A percentile compares a stretch with the other conserved stretches of the same genome.
These are phyloP conservation scores for Penicillium sp. DNA, from an alignment of 2,329 filamentous ascomycete genomes.

Conservation along the genomic window DNA sequence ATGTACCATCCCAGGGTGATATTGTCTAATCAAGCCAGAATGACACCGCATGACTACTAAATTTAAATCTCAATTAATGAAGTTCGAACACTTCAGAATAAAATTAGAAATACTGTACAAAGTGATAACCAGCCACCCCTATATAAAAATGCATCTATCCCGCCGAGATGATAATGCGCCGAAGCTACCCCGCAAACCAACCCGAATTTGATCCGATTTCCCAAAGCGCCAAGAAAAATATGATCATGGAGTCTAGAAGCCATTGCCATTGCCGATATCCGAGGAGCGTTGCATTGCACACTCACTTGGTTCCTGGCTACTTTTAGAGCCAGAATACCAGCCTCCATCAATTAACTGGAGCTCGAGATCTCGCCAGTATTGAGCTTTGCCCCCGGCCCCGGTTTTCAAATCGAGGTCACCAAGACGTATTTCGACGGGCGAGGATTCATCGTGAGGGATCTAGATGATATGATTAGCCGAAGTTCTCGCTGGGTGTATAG, in stretches of 20 bases:
- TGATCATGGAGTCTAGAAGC: background rate
- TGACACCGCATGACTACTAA: background rate
- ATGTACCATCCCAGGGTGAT: no score
- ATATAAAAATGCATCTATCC: background rate
- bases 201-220: background rate
- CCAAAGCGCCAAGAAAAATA: background rate
- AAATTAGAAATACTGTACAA: background rate
- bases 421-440: constrained; percentile 56
- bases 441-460: constrained; percentile 39
- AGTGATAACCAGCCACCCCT: background rate
- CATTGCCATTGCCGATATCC: background rate
- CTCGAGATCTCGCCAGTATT: constrained; percentile 71
- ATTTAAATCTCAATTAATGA: background rate
- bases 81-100: no score
- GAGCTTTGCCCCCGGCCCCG: constrained; percentile 63
- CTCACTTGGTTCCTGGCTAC: constrained; percentile 31
- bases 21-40: background rate
- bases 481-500: background rate
- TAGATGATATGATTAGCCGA: constrained; percentile 16
- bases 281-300: constrained; percentile 30
- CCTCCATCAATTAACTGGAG: constrained; percentile 65
- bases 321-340: constrained; percentile 63
- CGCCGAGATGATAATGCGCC: background rate
- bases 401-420: constrained; percentile 81
- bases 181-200: background rate